Base-by-base conservation (phyloP, 345 rosid genomes). In the Triadica sebifera region DNA sequence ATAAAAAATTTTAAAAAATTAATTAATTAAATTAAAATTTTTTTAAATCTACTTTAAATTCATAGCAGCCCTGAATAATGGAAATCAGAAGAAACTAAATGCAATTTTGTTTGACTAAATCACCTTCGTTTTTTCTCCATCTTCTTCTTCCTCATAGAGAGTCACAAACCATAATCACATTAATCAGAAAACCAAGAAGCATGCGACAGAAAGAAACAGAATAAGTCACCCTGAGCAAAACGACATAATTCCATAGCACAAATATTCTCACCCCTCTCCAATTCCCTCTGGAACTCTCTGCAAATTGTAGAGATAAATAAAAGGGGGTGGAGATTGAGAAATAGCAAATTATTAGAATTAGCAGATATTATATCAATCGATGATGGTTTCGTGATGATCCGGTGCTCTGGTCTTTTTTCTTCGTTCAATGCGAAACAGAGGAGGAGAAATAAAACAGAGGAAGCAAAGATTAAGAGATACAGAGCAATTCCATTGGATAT, bases 171-270 rank as follows among this genome's bases (percentile, higher is more conserved):
- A 29, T 29, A 29, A 29, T 29, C 34, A 1, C 34, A 29, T 29
- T 29, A 29, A 29, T 2, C 34, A 29, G 34, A 29, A 64, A 4
- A 47, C 37, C 43, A 53, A 58, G 10, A 52, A 73, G 46, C 58
- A 6, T 57, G 50, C 70, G 61, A 19, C n/a, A 50, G 19, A 43
- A 51, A 11, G 12, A 64, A 74, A 69, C 70, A 77, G 60, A 65
- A 29, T 11, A 39, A 39, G 37, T 64, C 37, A 29, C 69, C 29
- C 20, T n/a, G 4, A 51, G 19, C 56, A 51, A 51, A 51, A 17
- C 56, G 16, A 12, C 47, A 45, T 61, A 15, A 69, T 74, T 63
- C 65, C 46, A 12, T 51, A 19, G 65, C 58, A 51, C 57, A 49
- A 3, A 56, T 49, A 22, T 50, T 55, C 46, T 59, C 57, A n/a